Evolutionary conservation across 2,329 filamentous ascomycete species (phyloP).

Genomic region (Exophiala sp.): DNA sequence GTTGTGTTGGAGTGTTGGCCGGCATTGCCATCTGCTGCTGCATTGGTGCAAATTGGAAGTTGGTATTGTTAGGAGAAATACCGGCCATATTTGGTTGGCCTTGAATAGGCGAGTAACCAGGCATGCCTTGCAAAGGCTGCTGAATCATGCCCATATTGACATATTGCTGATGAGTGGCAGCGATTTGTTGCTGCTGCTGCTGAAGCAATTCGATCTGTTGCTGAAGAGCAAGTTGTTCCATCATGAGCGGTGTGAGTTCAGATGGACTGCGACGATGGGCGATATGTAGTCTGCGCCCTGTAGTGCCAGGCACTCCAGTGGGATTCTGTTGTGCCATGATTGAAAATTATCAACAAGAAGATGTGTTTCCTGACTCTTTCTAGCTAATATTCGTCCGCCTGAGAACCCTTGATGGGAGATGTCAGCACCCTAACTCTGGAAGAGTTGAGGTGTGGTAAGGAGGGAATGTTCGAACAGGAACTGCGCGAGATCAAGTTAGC

Average conservation of each 20-base stretch:
- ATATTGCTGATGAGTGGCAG: conserved; percentile 94
- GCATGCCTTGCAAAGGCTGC: conserved; percentile 70
- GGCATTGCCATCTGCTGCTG: conserved; percentile 61
- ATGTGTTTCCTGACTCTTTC: conserved; percentile 11
- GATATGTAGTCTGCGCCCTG: conserved; percentile 90
- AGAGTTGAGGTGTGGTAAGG: conserved; percentile 19
- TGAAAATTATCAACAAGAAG: conserved; percentile 3
- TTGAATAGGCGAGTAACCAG: conserved; percentile 73
- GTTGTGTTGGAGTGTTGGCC: conserved; percentile 73
- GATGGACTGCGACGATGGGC: conserved; percentile 95
- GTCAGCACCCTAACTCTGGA: not conserved
- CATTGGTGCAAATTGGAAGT: conserved; percentile 86
- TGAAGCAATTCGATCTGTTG: conserved; percentile 97
- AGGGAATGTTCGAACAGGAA: conserved; percentile 34
- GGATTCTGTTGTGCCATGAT: conserved; percentile 66
- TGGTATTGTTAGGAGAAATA: conserved; percentile 64
- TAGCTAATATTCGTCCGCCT: not conserved
- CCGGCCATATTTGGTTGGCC: conserved; percentile 66
- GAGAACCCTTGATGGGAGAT: not conserved
- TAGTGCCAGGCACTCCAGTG: conserved; percentile 60
- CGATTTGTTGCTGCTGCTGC: conserved; percentile 96
- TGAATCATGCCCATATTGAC: conserved; percentile 95
- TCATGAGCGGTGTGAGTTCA: conserved; percentile 95
- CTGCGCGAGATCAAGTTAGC: too few relatives aligned
- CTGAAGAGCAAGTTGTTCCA: conserved; percentile 96